phyloP scores from a whole-genome alignment of 495 filamentous ascomycete species.

The Immersiella caudata region DNA sequence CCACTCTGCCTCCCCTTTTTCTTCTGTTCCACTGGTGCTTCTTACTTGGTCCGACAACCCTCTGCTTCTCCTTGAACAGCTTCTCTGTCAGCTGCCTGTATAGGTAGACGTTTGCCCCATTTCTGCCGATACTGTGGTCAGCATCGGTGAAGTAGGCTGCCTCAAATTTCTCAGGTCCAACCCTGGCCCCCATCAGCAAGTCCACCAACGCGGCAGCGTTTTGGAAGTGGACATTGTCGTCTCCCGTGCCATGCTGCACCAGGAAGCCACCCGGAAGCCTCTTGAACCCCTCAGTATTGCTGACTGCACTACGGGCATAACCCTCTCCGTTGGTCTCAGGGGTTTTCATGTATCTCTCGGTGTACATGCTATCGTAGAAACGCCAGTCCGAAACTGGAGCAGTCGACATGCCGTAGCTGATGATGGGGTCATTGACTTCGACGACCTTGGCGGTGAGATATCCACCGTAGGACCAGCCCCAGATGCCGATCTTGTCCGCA shows the following conservation, averaged over 20 bases:
- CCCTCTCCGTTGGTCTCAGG: conserved; percentile 50
- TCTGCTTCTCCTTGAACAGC: conserved; percentile 35
- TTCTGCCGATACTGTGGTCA: conserved; percentile 55
- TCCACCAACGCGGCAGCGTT: conserved; percentile 57
- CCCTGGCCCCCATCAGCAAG: conserved; percentile 49
- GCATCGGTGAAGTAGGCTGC: conserved; percentile 57
- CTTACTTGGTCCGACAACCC: conserved; percentile 7
- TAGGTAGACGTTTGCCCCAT: conserved; percentile 48
- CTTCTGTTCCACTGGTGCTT: conserved; percentile 31
- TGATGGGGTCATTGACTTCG: conserved; percentile 53
- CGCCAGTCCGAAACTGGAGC: conserved; percentile 63
- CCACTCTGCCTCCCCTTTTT: not conserved
- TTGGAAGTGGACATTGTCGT: conserved; percentile 66
- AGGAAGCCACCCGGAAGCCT: conserved; percentile 54
- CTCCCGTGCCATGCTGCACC: conserved; percentile 59
- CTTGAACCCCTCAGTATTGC: conserved; percentile 52
- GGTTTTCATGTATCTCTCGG: conserved; percentile 67
- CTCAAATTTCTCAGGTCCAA: conserved; percentile 56
- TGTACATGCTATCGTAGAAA: conserved; percentile 66
- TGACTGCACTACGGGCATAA: conserved; percentile 52
- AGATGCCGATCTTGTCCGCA: conserved; percentile 54
- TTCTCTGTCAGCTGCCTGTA: conserved; percentile 54
- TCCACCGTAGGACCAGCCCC: conserved; percentile 63
- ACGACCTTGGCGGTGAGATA: conserved; percentile 60
- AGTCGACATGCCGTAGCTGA: conserved; percentile 55